These are phyloP conservation scores for Dendrobium chrysotoxum DNA, from an alignment of 106 monocot species.

Conservation along the genomic window DNA sequence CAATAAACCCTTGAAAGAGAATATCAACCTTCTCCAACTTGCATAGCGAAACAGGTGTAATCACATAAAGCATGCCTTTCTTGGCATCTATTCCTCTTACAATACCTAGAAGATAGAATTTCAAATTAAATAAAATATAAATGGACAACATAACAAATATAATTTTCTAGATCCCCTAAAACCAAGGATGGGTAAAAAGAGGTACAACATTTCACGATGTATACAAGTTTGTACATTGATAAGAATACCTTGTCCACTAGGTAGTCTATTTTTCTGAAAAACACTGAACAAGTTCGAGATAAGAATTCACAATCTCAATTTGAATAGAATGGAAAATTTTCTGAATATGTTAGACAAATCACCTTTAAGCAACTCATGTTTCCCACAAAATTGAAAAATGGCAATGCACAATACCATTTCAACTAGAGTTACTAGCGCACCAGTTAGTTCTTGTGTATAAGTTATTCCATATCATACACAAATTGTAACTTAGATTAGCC, in stretches of 20 bases:
- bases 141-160: not conserved
- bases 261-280: no score
- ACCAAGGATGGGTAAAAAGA: not conserved
- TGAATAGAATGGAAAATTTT: no score
- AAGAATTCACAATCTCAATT: no score
- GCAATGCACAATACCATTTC: not conserved
- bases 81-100: constrained; percentile 66
- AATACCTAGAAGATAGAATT: constrained; percentile 48
- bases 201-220: not conserved
- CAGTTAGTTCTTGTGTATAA: not conserved
- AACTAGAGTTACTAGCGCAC: not conserved
- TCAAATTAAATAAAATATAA: not conserved
- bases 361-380: no score
- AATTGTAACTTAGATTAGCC: not conserved
- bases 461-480: not conserved
- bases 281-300: no score
- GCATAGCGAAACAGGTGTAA: constrained; percentile 59
- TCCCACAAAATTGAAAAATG: no score
- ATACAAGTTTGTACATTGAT: not conserved
- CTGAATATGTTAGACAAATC: no score
- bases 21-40: constrained; percentile 70
- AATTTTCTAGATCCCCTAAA: no score
- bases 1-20: constrained; percentile 82
- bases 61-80: constrained; percentile 55
- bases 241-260: not conserved